These are phyloP conservation scores for Pseudogymnoascus verrucosus DNA, from an alignment of 2,329 filamentous ascomycete genomes.

Conservation along the genomic window DNA sequence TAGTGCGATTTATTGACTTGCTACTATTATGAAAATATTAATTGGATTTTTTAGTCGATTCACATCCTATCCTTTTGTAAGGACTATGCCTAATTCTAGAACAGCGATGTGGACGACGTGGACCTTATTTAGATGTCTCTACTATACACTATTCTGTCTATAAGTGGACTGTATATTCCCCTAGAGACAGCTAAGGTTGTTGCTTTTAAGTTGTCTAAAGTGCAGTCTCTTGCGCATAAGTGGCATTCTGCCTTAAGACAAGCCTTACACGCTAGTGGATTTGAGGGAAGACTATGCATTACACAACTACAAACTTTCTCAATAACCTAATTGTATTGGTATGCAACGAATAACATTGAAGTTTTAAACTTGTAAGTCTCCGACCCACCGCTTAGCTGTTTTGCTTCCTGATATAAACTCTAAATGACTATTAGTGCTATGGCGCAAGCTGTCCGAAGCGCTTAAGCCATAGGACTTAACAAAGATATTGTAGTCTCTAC, in stretches of 20 bases:
- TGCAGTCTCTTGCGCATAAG: not conserved
- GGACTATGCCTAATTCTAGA: constrained; percentile 25
- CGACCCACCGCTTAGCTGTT: constrained; percentile 9
- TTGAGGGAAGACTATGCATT: not conserved
- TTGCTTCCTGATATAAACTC: not conserved
- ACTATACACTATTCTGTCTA: constrained; percentile 25
- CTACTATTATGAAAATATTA: not conserved
- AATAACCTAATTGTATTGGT: not conserved
- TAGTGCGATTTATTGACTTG: not conserved
- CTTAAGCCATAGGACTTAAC: constrained; percentile 21
- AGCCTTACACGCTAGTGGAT: not conserved
- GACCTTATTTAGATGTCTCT: constrained; percentile 28
- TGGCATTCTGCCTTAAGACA: not conserved
- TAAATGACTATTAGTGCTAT: constrained; percentile 10
- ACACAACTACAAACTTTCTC: constrained; percentile 2
- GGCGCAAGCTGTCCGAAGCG: constrained; percentile 22
- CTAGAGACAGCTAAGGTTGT: constrained; percentile 19
- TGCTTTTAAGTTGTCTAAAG: constrained; percentile 11
- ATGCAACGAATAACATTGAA: not conserved
- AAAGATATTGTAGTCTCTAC: constrained; percentile 15
- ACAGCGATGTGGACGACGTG: constrained; percentile 19
- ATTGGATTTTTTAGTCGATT: not conserved
- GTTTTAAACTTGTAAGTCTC: not conserved
- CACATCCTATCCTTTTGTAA: not conserved
- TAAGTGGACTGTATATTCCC: constrained; percentile 25